Evolutionary conservation across 2,329 filamentous ascomycete species (phyloP).

Genomic region (Pezizomycotina sp.): DNA sequence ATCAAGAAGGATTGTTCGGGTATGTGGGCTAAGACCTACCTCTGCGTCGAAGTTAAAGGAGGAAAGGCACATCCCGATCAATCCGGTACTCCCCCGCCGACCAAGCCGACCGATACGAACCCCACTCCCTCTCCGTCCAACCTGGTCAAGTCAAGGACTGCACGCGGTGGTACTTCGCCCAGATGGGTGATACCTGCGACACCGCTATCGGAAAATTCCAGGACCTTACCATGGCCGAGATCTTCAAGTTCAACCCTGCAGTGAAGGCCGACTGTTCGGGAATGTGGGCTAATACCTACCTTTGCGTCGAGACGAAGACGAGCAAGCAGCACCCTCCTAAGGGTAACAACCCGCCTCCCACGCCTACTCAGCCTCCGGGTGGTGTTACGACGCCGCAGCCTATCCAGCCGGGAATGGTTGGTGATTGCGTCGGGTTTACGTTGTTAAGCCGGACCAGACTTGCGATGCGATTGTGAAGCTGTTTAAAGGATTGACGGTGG

Average conservation of each 20-base stretch:
- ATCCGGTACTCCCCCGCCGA: too few relatives aligned
- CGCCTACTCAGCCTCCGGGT: background rate
- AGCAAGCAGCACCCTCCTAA: too few relatives aligned
- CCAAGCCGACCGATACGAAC: too few relatives aligned
- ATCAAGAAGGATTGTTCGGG: conserved; percentile 4
- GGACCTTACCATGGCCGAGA: conserved; percentile 1
- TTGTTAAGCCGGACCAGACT: conserved; percentile 8
- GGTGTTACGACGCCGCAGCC: background rate
- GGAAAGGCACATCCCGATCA: too few relatives aligned
- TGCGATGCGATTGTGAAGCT: conserved; percentile 1
- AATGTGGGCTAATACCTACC: conserved; percentile 1
- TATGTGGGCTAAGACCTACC: conserved; percentile 7
- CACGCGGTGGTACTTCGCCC: too few relatives aligned
- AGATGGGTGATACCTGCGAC: too few relatives aligned
- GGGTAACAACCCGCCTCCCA: too few relatives aligned
- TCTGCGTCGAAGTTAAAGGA: conserved; percentile 9
- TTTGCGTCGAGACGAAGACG: conserved; percentile 5
- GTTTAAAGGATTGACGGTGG: conserved; percentile 3
- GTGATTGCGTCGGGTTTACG: conserved; percentile 2
- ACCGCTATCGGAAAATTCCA: too few relatives aligned
- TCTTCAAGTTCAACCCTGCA: conserved; percentile 6
- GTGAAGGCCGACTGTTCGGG: conserved; percentile 3
- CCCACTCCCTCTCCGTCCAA: too few relatives aligned
- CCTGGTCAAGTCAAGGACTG: too few relatives aligned
- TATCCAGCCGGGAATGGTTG: conserved; percentile 5